phyloP scores from a whole-genome alignment of 176 grass and related monocot species.

The Melocanna baccifera region DNA sequence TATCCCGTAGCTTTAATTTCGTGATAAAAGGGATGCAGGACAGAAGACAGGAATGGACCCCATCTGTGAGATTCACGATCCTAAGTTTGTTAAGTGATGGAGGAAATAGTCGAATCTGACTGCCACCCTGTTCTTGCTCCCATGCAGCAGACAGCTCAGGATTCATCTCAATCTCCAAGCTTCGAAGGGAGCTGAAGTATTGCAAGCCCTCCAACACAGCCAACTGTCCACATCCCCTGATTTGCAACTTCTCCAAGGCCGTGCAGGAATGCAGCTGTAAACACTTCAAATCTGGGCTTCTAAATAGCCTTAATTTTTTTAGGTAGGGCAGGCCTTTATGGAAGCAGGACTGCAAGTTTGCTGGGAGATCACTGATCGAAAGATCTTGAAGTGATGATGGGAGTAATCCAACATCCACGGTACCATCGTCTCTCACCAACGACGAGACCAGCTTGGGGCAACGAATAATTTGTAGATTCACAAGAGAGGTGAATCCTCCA shows the following conservation, averaged over 20 bases:
- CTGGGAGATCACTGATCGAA: too few species aligned
- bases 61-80: neutral
- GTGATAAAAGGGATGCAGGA: neutral
- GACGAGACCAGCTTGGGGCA: too few species aligned
- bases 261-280: neutral
- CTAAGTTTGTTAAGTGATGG: neutral
- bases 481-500: too few species aligned
- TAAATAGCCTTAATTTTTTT: accelerated
- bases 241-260: neutral
- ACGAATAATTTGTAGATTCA: too few species aligned
- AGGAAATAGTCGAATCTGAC: neutral
- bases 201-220: conserved; percentile 17
- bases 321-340: neutral
- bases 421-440: too few species aligned
- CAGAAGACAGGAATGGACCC: neutral
- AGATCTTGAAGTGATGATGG: too few species aligned
- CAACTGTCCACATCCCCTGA: neutral
- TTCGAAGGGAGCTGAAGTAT: neutral
- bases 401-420: too few species aligned
- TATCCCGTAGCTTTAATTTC: accelerated
- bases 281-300: neutral
- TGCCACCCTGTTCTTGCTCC: neutral
- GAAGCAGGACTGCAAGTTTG: neutral
- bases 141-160: neutral
- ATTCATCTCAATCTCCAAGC: neutral